A percentile compares a stretch with the other conserved stretches of the same genome.
These are phyloP conservation scores for Ascochyta fabae DNA, from an alignment of 2,329 filamentous ascomycete genomes.

Conservation along the genomic window DNA sequence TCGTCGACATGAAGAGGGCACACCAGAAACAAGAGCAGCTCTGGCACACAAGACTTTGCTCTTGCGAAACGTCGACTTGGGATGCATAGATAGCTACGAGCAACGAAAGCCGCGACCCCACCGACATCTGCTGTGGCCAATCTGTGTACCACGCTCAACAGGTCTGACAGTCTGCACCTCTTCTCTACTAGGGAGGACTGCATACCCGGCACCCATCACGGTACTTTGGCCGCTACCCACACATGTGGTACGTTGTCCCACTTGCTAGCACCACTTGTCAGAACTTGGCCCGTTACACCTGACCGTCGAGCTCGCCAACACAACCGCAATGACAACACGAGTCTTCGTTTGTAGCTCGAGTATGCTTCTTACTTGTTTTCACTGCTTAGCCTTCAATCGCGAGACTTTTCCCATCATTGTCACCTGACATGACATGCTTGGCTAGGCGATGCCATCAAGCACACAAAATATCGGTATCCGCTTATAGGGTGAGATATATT, in stretches of 20 bases:
- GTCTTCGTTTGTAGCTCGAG: no score
- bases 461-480: no score
- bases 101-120: background rate
- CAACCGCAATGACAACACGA: no score
- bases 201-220: slow-evolving; percentile 4
- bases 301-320: no score
- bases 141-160: slow-evolving; percentile 12
- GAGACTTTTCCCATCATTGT: no score
- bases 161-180: slow-evolving; percentile 11
- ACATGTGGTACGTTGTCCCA: background rate
- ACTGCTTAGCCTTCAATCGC: no score
- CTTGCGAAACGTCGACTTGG: background rate
- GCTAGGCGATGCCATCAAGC: no score
- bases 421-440: no score
- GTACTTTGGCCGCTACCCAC: background rate
- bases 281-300: no score
- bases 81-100: background rate
- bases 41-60: background rate
- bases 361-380: no score
- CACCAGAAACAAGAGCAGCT: background rate
- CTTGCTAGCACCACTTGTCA: background rate
- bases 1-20: background rate
- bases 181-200: slow-evolving; percentile 2
- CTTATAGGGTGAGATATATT: no score
- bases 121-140: slow-evolving; percentile 3